Base-by-base conservation (phyloP, 2,329 filamentous ascomycete species). In the Fusarium burgessii region DNA sequence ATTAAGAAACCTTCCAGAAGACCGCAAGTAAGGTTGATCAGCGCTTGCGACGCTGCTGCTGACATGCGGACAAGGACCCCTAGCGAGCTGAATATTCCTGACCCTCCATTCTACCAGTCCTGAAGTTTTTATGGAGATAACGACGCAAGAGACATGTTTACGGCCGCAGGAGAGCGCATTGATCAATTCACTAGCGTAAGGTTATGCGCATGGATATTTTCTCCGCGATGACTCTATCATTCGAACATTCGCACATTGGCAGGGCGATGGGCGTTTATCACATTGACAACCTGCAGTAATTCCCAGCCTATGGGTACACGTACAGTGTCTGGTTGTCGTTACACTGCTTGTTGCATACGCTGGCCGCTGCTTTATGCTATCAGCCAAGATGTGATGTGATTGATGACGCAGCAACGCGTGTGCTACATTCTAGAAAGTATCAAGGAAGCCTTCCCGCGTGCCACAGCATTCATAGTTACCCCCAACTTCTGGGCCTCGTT, bases 401-500 rank as follows among this genome's bases (percentile, higher is more conserved):
- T 23, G 23, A 52, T 62, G 41, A 43, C 46, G 38, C 27, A 41
- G 47, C 20, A 15, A 23, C n/a, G 35, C n/a, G 29, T 47, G 55
- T 67, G 33, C 47, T n/a, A 62, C 55, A 49, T 67, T 67, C 64
- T 50, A 49, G 64, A 67, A 50, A 67, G 47, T 20, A 40, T 38
- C 27, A 29, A 14, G 43, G 25, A 65, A 61, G 36, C 27, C 25
- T 54, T 43, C 18, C 25, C 45, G 36, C 29, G 32, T 49, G 52
- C 32, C 41, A 46, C 33, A 23, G n/a, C 11, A n/a, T 36, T 43
- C 52, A 33, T 51, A 23, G 23, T 23, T 23, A 29, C 45, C 38
- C 32, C 25, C 42, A 18, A 20, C 20, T 32, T 61, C 25, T 23
- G 23, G 25, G 27, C 41, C 29, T 25, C 33, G 40, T 29, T 42